Evolutionary conservation across 1,139 yeast genomes (phyloP), one percentile per base, ranked within the genome.

Genomic region (Ashbya aceris): DNA sequence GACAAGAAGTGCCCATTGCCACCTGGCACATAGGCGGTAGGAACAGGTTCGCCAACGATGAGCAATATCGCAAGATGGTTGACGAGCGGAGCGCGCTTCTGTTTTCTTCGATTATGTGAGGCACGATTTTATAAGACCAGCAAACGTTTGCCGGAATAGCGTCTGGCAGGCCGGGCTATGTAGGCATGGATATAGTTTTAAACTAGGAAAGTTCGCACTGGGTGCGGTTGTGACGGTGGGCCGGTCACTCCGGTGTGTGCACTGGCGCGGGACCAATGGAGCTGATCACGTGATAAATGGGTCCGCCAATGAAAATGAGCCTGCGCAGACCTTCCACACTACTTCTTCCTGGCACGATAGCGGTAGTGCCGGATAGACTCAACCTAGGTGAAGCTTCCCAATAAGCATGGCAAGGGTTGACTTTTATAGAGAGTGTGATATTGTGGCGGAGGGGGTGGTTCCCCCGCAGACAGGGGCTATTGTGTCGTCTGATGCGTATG

Each of bases 381-480:
- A 4, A 17, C 3, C 23, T 17, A 17, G 23, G 23, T 6, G 3
- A 17, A 17, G 23, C 23, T 6, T 17, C 23, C 35, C 27, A 20
- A 9, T 6, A 23, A 20, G 29, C 11, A 34, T 34, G 37, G 37
- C 29, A 3, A 27, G 17, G n/a, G 29, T 23, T 7, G 47, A 51
- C 40, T 58, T 52, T 43, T 58, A 58, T 42, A 53, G 58, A 33
- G 52, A 53, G 31, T 49, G 51, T 8, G 59, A 56, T 38, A 40
- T 52, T 14, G 56, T 54, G 5, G 41, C 49, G 11, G 60, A 55
- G 42, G 45, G 43, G 14, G 56, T 55, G 26, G 45, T 54, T 13
- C 55, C 60, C 7, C 47, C 49, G 7, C 50, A 49, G 27, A 45
- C 47, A 6, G 52, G 49, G 8, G 44, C 43, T 6, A 50, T 50